Conservation (phyloP, 2,329 filamentous ascomycete species). For the Diplodia scrobiculata region DNA sequence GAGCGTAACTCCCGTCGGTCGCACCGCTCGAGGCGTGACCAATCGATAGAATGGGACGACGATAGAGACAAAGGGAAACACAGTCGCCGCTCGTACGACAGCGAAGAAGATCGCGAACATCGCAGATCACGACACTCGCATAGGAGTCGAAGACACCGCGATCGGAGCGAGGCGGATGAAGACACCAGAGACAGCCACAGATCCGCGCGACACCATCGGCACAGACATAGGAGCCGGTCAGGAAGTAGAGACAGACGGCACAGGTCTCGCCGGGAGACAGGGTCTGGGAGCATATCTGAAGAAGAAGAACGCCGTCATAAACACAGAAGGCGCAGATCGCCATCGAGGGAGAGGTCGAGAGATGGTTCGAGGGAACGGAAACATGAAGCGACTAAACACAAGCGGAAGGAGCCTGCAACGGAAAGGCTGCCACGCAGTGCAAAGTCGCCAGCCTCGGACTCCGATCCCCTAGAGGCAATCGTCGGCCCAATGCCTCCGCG, state of each 20-base stretch:
- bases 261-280: constrained; percentile 1
- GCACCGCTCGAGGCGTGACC: constrained; percentile 30
- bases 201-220: constrained; percentile 27
- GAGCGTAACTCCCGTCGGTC: constrained; percentile 28
- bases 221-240: constrained; percentile 11
- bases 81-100: constrained; percentile 30
- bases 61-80: constrained; percentile 30
- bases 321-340: constrained; percentile 28
- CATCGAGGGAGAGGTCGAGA: constrained; percentile 25
- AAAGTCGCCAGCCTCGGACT: constrained; percentile 46
- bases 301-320: background rate
- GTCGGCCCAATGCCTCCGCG: constrained; percentile 71
- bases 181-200: constrained; percentile 28
- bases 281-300: constrained; percentile 3
- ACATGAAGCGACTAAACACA: background rate
- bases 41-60: constrained; percentile 28
- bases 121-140: constrained; percentile 33
- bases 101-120: constrained; percentile 29
- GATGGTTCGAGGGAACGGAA: background rate
- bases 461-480: constrained; percentile 73
- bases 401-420: background rate
- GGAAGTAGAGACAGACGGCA: constrained; percentile 20
- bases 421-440: background rate
- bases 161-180: constrained; percentile 22
- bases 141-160: constrained; percentile 28